These are phyloP conservation scores for Nematocida sp. DNA, from an alignment of 371 early-diverging fungal species.

Conservation along the genomic window DNA sequence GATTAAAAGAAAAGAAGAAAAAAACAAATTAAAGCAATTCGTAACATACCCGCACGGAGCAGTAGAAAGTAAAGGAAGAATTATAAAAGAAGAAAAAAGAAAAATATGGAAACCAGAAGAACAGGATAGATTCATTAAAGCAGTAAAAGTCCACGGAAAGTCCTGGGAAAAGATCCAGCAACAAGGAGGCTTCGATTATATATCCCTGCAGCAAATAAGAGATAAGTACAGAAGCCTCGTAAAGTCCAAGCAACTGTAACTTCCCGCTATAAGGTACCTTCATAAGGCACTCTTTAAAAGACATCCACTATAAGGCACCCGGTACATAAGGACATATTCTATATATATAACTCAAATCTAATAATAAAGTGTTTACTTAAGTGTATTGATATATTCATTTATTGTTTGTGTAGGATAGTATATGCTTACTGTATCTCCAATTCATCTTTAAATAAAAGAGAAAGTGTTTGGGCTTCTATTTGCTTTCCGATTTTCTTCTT, in stretches of 20 bases:
- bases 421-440: too few species aligned
- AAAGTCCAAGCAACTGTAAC: conserved; percentile 17
- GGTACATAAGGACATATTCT: background rate
- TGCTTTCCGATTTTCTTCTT: conserved; percentile 7
- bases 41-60: conserved; percentile 1
- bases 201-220: conserved; percentile 26
- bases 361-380: too few species aligned
- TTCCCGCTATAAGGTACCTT: background rate
- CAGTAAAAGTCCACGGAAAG: background rate
- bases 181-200: background rate
- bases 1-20: background rate
- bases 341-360: background rate
- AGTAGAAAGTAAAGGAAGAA: background rate
- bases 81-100: conserved; percentile 5
- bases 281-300: background rate
- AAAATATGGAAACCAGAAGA: conserved; percentile 17
- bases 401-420: too few species aligned
- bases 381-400: too few species aligned
- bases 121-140: conserved; percentile 7
- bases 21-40: background rate
- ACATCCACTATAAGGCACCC: background rate
- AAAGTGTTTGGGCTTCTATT: conserved; percentile 39
- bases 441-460: conserved; percentile 50
- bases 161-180: conserved; percentile 12
- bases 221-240: conserved; percentile 31